Base-by-base conservation (phyloP, 176 grass and related monocot genomes). In the Olyra latifolia region DNA sequence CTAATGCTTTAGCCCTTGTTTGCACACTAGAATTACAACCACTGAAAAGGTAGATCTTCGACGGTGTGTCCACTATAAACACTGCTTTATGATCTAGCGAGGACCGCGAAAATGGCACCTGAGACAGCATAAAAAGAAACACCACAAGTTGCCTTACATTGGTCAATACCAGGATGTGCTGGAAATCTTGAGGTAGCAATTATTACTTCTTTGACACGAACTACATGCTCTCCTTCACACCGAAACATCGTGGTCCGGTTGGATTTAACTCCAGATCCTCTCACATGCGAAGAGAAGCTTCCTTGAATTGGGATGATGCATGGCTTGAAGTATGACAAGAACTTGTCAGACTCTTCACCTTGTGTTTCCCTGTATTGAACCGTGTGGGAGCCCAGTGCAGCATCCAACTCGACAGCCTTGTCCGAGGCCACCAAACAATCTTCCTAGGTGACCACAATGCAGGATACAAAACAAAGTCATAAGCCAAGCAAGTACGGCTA, bases 321-420 rank as follows among this genome's bases (percentile, higher is more conserved):
- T 28, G 94, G 94, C 63, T 73, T 97, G 83, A 97, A 97, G 79
- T 97, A 94, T 68, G 94, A 97, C 69, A 97, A 89, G 79, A 97
- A 91, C 60, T 92, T 94, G 61, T 88, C 89, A 0, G 94, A 89
- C 79, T 97, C 94, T 35, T 84, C 85, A 0, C 94, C 94, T 69
- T 97, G 94, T 7, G 75, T 74, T 44, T 97, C 94, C 81, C 87
- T 86, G 78, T 86, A 94, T 72, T 97, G 94, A 38, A 94, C 85
- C 13, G 94, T 72, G 78, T 86, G 79, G 39, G 89, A 93, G 71
- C 94, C 94, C 71, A 97, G 76, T 10, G 63, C 84, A 29, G 75
- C 87, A 75, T 94, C 94, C 64, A 97, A 79, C 82, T 97, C 94
- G 15, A 97, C 41, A 45, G 85, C 80, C 85, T 97, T 94, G 58